Base-by-base conservation (phyloP, 1,139 yeast genomes). In the Meyerozyma carpophila region DNA sequence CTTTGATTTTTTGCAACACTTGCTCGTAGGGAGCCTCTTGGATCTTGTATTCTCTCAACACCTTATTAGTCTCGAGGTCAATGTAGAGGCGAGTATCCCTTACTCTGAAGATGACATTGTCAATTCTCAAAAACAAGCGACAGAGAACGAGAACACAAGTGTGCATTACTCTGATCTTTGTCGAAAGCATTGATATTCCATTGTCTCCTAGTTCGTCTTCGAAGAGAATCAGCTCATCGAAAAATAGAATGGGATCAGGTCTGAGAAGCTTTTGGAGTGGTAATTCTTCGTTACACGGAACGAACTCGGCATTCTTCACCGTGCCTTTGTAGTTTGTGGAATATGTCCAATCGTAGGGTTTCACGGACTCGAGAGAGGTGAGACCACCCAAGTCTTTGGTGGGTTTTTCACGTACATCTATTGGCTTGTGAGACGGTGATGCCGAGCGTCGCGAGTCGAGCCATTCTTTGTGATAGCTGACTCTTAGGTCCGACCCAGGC, bases 151-250 rank as follows among this genome's bases (percentile, higher is more conserved):
- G 67, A 48, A 93, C 61, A 47, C 96, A 79, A 41, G 84, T 78
- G 6, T 84, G 83, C 98, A 93, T 94, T 3, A 90, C 97, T 51
- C 99, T 70, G 26, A 94, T 79, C 61, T 90, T 90, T 28, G 84
- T 81, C 43, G 82, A 80, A 43, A 88, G 65, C 45, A 88, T 76
- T 0, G 94, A 81, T 24, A 89, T 85, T 4, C 99, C 99, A 61
- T 93, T 93, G 62, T 93, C 99, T 3, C 96, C 98, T 45, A 93
- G 70, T 60, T 93, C 99, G 58, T 93, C 98, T 59, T 93, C 99
- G 58, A 79, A 94, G 29, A 94, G 68, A 7, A 88, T 80, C 65
- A 89, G 81, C 55, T 91, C 97, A 59, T 90, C 98, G 58, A 81
- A 93, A 59, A 88, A 89, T 42, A 89, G 60, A 39, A 93, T 93